Evolutionary conservation across 495 filamentous ascomycete genomes (phyloP).

Genomic region (Bombardia bombarda): DNA sequence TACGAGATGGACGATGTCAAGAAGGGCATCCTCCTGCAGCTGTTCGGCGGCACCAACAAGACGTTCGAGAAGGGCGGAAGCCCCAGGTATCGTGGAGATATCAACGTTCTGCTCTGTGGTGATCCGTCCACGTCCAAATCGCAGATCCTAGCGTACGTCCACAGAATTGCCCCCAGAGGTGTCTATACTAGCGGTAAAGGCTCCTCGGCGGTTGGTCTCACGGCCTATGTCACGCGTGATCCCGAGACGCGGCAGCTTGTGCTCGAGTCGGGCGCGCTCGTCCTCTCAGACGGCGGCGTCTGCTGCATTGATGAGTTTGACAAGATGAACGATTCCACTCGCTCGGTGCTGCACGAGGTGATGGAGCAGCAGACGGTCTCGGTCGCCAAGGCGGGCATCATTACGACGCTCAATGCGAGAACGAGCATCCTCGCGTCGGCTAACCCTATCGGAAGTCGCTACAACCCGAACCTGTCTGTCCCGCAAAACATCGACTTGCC

Average conservation of each 20-base stretch:
- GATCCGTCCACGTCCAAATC: constrained; percentile 96
- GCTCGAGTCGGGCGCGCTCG: constrained; percentile 91
- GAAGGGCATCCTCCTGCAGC: constrained; percentile 91
- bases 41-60: constrained; percentile 99
- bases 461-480: constrained; percentile 91
- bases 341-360: constrained; percentile 95
- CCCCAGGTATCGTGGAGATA: constrained; percentile 92
- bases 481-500: constrained; percentile 98
- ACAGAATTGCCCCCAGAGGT: constrained; percentile 94
- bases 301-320: constrained; percentile 99
- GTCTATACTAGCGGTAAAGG: constrained; percentile 97
- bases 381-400: constrained; percentile 97
- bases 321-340: constrained; percentile 96
- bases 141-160: constrained; percentile 85
- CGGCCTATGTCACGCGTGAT: constrained; percentile 92
- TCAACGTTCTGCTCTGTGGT: constrained; percentile 93
- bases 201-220: constrained; percentile 96
- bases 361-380: constrained; percentile 99
- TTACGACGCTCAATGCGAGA: constrained; percentile 92
- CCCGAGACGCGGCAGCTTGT: constrained; percentile 86
- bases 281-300: constrained; percentile 90
- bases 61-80: constrained; percentile 93
- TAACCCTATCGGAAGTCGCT: constrained; percentile 95
- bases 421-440: constrained; percentile 92
- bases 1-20: constrained; percentile 99